Percentiles rank a stretch among this genome's conserved stretches.
phyloP scores from a whole-genome alignment of 2,329 filamentous ascomycete genomes.

The Colletotrichum sansevieriae region DNA sequence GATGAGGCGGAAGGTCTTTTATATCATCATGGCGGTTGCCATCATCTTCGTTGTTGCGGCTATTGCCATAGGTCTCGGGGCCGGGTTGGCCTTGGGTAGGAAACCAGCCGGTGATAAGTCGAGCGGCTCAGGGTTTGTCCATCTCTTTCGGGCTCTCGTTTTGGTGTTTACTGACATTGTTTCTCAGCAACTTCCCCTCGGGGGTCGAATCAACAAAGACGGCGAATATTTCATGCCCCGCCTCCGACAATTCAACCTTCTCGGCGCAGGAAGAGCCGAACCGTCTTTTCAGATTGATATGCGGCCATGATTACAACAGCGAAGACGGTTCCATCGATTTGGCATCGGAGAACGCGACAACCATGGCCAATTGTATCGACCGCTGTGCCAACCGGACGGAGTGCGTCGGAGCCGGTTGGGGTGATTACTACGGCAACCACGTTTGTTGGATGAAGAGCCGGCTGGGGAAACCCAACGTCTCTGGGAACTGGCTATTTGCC shows the following conservation, averaged over 20 bases:
- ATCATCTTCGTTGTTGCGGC: slow-evolving; percentile 42
- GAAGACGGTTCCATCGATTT: slow-evolving; percentile 40
- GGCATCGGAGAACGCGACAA: slow-evolving; percentile 28
- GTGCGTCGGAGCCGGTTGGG: slow-evolving; percentile 45
- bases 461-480: slow-evolving; percentile 34
- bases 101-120: background rate
- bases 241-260: slow-evolving; percentile 35
- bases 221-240: slow-evolving; percentile 42
- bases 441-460: slow-evolving; percentile 45
- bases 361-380: slow-evolving; percentile 45
- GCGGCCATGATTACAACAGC: slow-evolving; percentile 44
- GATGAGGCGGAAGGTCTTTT: slow-evolving; percentile 43
- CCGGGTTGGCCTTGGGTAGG: slow-evolving; percentile 43
- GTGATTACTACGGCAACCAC: slow-evolving; percentile 38
- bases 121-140: slow-evolving; percentile 23
- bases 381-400: slow-evolving; percentile 40
- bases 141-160: too few relatives aligned
- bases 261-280: slow-evolving; percentile 23
- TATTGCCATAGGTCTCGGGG: slow-evolving; percentile 45
- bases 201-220: slow-evolving; percentile 20
- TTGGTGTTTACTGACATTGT: background rate
- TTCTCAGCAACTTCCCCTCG: slow-evolving; percentile 6
- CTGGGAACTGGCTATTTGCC: slow-evolving; percentile 37
- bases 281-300: slow-evolving; percentile 39
- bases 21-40: slow-evolving; percentile 43